A percentile compares a stretch with the other conserved stretches of the same genome.
Evolutionary conservation across 2,329 filamentous ascomycete species (phyloP).

Genomic region (Lithohypha guttulata): DNA sequence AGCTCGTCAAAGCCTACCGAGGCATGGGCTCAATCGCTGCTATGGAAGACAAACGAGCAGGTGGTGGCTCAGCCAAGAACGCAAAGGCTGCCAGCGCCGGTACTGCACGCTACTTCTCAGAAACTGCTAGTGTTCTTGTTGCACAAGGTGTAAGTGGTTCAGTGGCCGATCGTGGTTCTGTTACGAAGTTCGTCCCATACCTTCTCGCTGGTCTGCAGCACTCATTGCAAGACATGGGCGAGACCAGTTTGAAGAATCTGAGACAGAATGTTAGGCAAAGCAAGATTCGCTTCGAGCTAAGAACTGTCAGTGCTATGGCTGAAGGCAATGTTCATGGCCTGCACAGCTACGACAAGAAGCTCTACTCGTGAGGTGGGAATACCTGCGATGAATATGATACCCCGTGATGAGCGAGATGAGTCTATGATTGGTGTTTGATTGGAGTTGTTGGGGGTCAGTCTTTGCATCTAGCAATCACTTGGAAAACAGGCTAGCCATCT

Average conservation of each 20-base stretch:
- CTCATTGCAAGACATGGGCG: slow-evolving; percentile 89
- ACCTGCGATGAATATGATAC: too few species aligned
- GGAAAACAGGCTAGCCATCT: too few species aligned
- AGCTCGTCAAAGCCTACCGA: slow-evolving; percentile 97
- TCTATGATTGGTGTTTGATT: too few species aligned
- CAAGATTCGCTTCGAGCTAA: slow-evolving; percentile 79
- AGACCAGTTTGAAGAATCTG: slow-evolving; percentile 66
- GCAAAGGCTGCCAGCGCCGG: slow-evolving; percentile 71
- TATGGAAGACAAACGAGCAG: slow-evolving; percentile 98
- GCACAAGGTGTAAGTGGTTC: slow-evolving; percentile 88
- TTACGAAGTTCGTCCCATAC: slow-evolving; percentile 94
- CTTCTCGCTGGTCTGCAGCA: slow-evolving; percentile 92
- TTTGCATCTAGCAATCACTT: too few species aligned
- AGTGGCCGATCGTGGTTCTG: slow-evolving; percentile 51
- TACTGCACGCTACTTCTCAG: slow-evolving; percentile 95
- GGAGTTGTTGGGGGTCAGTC: too few species aligned
- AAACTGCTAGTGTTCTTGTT: slow-evolving; percentile 87
- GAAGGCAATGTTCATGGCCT: slow-evolving; percentile 94
- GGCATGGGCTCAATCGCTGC: slow-evolving; percentile 98
- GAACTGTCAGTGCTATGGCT: slow-evolving; percentile 86
- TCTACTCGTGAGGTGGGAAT: slow-evolving; percentile 79
- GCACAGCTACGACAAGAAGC: slow-evolving; percentile 99
- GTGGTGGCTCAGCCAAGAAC: slow-evolving; percentile 54
- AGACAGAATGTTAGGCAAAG: slow-evolving; percentile 65
- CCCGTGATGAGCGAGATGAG: too few species aligned